A percentile compares a stretch with the other conserved stretches of the same genome.
These are phyloP conservation scores for Prototheca stagnorum DNA, from an alignment of 163 green algal genomes.

Conservation along the genomic window DNA sequence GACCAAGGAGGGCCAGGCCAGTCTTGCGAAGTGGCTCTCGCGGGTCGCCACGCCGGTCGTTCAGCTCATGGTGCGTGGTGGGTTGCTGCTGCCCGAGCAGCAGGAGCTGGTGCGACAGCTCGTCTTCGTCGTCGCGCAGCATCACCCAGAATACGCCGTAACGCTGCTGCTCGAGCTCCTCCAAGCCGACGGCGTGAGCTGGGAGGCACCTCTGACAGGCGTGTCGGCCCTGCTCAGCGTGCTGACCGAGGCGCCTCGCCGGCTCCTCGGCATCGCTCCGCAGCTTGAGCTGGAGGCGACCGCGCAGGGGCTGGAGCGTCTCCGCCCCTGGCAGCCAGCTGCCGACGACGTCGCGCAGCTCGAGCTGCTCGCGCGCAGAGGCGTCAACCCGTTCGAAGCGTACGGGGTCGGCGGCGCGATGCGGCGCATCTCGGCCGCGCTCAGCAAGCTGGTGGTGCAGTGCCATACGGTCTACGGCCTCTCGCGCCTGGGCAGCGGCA, in stretches of 20 bases:
- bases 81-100: constrained; percentile 5
- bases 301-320: constrained; percentile 6
- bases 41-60: constrained; percentile 7
- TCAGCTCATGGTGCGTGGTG: constrained; percentile 2
- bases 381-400: constrained; percentile 37
- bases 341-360: constrained; percentile 6
- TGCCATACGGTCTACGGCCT: constrained; percentile 26
- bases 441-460: constrained; percentile 23
- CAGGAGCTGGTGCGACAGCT: constrained; percentile 22
- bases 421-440: constrained; percentile 8
- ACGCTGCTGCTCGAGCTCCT: constrained; percentile 23
- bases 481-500: constrained; percentile 2
- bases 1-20: constrained; percentile 6
- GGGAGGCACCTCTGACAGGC: constrained; percentile 24
- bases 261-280: neutral
- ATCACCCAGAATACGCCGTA: constrained; percentile 22
- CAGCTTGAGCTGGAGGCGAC: constrained; percentile 2
- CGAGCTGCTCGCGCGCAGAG: constrained; percentile 35
- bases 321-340: constrained; percentile 6
- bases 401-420: constrained; percentile 25
- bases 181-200: constrained; percentile 14
- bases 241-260: constrained; percentile 5
- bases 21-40: constrained; percentile 12
- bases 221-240: constrained; percentile 24
- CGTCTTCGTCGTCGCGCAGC: constrained; percentile 12